Evolutionary conservation across 1,284 basidiomycete genomes (phyloP).

Genomic region (Leccinum holopus): DNA sequence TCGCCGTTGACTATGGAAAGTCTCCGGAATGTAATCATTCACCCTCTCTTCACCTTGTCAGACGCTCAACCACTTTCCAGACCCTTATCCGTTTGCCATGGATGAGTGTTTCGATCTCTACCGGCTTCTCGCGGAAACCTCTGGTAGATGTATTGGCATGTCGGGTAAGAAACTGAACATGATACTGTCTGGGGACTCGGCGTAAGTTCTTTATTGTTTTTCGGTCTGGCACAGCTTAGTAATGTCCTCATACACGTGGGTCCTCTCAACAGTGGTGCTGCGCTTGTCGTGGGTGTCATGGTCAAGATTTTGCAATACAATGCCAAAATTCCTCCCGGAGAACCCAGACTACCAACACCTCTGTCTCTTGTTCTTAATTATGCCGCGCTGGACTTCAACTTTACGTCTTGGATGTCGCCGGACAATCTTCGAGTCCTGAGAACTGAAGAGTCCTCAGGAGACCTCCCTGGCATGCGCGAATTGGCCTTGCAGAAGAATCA

Average conservation of each 20-base stretch:
- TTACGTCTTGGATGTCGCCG: conserved; percentile 96
- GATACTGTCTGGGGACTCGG: conserved; percentile 87
- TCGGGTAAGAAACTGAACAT: conserved; percentile 72
- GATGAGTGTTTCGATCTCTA: conserved; percentile 95
- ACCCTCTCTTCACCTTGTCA: conserved; percentile 1
- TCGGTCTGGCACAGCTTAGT: conserved; percentile 8
- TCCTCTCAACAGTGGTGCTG: conserved; percentile 65
- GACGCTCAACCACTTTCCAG: conserved; percentile 40
- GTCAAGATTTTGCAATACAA: conserved; percentile 79
- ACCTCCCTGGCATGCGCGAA: conserved; percentile 61
- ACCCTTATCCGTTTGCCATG: conserved; percentile 93
- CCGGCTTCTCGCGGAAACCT: conserved; percentile 76
- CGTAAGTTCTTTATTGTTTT: conserved; percentile 54
- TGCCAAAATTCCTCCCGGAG: conserved; percentile 37
- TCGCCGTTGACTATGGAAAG: conserved; percentile 94
- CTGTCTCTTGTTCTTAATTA: conserved; percentile 82
- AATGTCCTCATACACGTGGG: conserved; percentile 15
- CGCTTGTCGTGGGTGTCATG: conserved; percentile 80
- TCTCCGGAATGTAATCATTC: conserved; percentile 82
- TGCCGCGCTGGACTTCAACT: conserved; percentile 91
- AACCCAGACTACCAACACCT: conserved; percentile 52
- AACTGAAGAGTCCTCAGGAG: conserved; percentile 77
- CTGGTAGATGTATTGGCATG: conserved; percentile 83
- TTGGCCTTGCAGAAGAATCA: conserved; percentile 84
- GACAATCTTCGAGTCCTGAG: conserved; percentile 81